These are phyloP conservation scores for Clarireedia paspali DNA, from an alignment of 2,329 filamentous ascomycete genomes.

Conservation along the genomic window DNA sequence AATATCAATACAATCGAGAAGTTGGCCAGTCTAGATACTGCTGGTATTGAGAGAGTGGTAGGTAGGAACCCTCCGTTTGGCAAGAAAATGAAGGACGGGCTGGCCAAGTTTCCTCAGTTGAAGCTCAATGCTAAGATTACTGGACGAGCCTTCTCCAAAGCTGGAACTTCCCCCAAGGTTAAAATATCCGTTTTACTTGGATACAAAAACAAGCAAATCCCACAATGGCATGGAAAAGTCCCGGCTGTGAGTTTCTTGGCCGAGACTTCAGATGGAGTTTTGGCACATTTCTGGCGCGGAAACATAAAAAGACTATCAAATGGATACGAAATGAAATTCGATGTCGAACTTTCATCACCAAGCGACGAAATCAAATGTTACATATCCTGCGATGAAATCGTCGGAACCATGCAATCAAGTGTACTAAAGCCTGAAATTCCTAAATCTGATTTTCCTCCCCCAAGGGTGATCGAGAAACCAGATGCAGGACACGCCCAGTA, in stretches of 20 bases:
- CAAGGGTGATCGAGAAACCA: background rate
- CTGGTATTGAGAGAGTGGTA: conserved; percentile 68
- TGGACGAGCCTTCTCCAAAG: conserved; percentile 22
- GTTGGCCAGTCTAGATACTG: conserved; percentile 58
- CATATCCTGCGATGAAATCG: conserved; percentile 80
- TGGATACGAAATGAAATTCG: conserved; percentile 48
- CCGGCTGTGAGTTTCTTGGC: conserved; percentile 69
- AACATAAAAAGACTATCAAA: conserved; percentile 59
- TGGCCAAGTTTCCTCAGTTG: conserved; percentile 62
- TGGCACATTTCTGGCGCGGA: conserved; percentile 60
- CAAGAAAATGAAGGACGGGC: conserved; percentile 53
- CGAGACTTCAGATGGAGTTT: conserved; percentile 59
- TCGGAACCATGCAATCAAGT: conserved; percentile 40
- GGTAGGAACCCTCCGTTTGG: conserved; percentile 81
- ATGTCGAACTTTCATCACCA: conserved; percentile 43
- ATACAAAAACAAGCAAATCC: conserved; percentile 60
- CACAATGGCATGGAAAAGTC: conserved; percentile 53
- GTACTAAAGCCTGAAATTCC: conserved; percentile 28
- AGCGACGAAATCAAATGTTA: conserved; percentile 58
- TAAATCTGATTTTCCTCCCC: conserved; percentile 27
- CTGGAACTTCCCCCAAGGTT: conserved; percentile 42
- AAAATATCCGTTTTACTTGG: conserved; percentile 60
- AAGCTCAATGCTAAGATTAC: conserved; percentile 34
- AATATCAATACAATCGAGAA: conserved; percentile 64
- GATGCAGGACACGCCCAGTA: background rate